Conservation (phyloP, 495 filamentous ascomycete genomes). For the Echria macrotheca region DNA sequence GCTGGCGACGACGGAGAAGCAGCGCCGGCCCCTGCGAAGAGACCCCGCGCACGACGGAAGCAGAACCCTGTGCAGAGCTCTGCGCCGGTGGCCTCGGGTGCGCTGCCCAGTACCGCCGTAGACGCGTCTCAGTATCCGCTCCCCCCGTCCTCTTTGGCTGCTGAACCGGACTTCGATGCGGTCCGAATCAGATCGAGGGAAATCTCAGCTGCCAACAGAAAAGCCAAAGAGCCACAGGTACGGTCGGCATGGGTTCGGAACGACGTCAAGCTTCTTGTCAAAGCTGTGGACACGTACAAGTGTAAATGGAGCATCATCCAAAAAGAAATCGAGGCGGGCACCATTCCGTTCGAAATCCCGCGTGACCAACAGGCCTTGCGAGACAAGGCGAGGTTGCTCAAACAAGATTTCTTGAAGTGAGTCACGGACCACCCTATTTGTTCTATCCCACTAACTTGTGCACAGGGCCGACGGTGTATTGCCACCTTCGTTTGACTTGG, state of each 20-base stretch:
- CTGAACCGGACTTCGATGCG: slow-evolving; percentile 24
- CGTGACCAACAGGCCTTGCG: slow-evolving; percentile 59
- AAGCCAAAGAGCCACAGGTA: slow-evolving; percentile 31
- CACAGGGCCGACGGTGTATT: slow-evolving; percentile 29
- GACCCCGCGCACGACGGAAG: slow-evolving; percentile 18
- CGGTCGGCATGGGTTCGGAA: slow-evolving; percentile 41
- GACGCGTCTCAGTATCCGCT: slow-evolving; percentile 21
- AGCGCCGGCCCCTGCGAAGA: slow-evolving; percentile 16
- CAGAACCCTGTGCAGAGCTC: slow-evolving; percentile 9
- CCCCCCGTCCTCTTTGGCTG: slow-evolving; percentile 14
- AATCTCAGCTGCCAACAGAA: slow-evolving; percentile 22
- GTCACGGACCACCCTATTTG: slow-evolving; percentile 20
- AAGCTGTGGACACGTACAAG: slow-evolving; percentile 43
- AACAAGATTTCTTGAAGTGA: slow-evolving; percentile 55
- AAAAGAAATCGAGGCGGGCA: slow-evolving; percentile 23
- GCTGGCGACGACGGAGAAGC: slow-evolving; percentile 7
- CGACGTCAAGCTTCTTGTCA: slow-evolving; percentile 45
- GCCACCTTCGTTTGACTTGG: slow-evolving; percentile 44
- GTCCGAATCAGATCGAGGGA: slow-evolving; percentile 20
- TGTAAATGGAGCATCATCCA: slow-evolving; percentile 52
- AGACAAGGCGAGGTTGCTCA: slow-evolving; percentile 62
- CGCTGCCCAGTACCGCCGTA: not conserved
- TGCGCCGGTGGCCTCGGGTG: not conserved
- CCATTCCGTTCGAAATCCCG: slow-evolving; percentile 31
- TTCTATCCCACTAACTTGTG: not conserved